Percentiles rank a stretch among this genome's conserved stretches.
These are phyloP conservation scores for Phytophthora multivora DNA, from an alignment of 352 stramenopile genomes.

Conservation along the genomic window DNA sequence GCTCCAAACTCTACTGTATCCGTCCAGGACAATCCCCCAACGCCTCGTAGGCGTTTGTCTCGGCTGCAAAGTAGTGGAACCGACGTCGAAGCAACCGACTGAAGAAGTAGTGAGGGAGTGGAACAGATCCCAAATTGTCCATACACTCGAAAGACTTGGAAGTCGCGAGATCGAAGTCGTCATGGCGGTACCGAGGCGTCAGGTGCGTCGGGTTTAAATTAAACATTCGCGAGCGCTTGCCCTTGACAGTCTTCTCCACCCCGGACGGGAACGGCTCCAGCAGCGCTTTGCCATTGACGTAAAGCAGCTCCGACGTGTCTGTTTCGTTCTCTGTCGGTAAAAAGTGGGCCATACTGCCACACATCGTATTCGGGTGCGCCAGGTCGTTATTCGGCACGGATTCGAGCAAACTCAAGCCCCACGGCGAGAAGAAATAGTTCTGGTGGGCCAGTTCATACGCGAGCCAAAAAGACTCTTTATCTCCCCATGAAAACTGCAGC, in stretches of 20 bases:
- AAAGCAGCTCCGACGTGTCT: conserved; percentile 33
- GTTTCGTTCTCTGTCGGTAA: conserved; percentile 32
- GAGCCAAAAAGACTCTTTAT: conserved; percentile 61
- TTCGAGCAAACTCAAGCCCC: conserved; percentile 39
- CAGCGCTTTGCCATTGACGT: conserved; percentile 35
- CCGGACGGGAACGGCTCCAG: conserved; percentile 45
- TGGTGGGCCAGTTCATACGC: conserved; percentile 55
- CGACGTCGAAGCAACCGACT: conserved; percentile 41
- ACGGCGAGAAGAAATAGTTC: conserved; percentile 62
- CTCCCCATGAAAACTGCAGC: conserved; percentile 56
- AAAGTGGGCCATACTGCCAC: conserved; percentile 52
- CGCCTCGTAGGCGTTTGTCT: conserved; percentile 46
- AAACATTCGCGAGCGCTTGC: conserved; percentile 42
- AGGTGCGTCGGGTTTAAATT: conserved; percentile 49
- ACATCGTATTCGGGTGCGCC: conserved; percentile 41
- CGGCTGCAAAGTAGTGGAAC: conserved; percentile 51
- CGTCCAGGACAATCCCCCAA: conserved; percentile 33
- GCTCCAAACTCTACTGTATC: conserved; percentile 18
- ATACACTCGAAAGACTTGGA: conserved; percentile 53
- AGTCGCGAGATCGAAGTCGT: conserved; percentile 28
- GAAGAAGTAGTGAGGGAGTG: conserved; percentile 46
- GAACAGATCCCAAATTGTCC: conserved; percentile 40
- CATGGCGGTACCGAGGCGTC: conserved; percentile 32
- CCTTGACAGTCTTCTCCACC: conserved; percentile 38
- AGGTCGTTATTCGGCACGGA: conserved; percentile 44